Conservation (phyloP, 2,329 filamentous ascomycete genomes). For the Penicillium italicum region DNA sequence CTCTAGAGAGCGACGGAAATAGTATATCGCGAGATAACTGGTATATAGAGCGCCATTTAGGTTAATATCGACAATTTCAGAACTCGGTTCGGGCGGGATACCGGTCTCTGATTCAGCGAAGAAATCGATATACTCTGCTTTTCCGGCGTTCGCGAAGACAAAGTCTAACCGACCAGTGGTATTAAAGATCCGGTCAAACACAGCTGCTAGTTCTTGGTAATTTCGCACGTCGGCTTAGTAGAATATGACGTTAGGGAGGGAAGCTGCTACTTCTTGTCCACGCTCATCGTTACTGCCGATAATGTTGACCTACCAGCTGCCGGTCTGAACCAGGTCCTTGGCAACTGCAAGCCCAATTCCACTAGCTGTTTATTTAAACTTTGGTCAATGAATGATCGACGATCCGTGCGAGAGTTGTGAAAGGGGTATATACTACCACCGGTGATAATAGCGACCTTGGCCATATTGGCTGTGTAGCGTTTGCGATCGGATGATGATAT, state of each 20-base stretch:
- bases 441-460: constrained; percentile 11
- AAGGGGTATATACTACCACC: constrained; percentile 6
- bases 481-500: background rate
- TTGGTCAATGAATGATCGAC: background rate
- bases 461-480: background rate
- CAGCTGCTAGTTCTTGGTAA: constrained; percentile 33
- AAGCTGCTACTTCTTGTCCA: constrained; percentile 29
- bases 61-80: constrained; percentile 41
- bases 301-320: constrained; percentile 41
- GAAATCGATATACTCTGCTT: constrained; percentile 43
- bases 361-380: constrained; percentile 28
- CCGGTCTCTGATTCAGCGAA: constrained; percentile 28
- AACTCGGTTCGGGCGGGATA: constrained; percentile 29
- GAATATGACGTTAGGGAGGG: constrained; percentile 33
- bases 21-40: constrained; percentile 40
- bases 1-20: constrained; percentile 34
- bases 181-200: constrained; percentile 41
- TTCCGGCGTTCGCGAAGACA: constrained; percentile 50
- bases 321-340: constrained; percentile 35
- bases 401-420: background rate
- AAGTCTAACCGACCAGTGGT: constrained; percentile 43
- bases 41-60: constrained; percentile 42
- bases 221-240: constrained; percentile 39
- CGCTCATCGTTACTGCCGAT: constrained; percentile 39
- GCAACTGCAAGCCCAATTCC: constrained; percentile 46